Evolutionary conservation across 23 red algal genomes (phyloP).

Genomic region (Agarophyton chilense): DNA sequence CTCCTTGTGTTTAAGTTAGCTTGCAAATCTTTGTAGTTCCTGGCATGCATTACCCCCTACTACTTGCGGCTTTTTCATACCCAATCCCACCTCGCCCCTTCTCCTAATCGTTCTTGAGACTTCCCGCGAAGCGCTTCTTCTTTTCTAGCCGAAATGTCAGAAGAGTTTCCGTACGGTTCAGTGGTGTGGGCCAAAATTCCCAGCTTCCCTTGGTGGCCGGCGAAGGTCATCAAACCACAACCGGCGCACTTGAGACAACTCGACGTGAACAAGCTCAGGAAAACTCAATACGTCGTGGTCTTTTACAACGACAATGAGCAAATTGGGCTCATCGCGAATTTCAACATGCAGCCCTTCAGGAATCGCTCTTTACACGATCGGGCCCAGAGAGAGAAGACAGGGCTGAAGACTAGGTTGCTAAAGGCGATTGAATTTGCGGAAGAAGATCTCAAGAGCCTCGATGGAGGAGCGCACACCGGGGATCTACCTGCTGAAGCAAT

Average conservation of each 20-base stretch:
- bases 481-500: not conserved
- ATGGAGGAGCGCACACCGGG: no score
- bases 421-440: constrained; percentile 21
- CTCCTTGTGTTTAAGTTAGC: no score
- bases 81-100: no score
- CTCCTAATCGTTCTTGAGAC: no score
- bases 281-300: not conserved
- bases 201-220: constrained; percentile 35
- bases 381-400: not conserved
- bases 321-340: not conserved
- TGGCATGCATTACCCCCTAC: no score
- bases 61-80: no score
- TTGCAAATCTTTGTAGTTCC: no score
- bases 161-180: no score
- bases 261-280: not conserved
- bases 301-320: constrained; percentile 30
- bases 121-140: no score
- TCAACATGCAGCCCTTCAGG: not conserved
- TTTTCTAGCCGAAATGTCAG: no score
- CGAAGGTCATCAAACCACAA: constrained; percentile 9
- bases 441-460: not conserved
- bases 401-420: not conserved
- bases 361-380: not conserved
- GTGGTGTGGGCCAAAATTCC: constrained; percentile 29
- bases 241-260: not conserved